Percentiles rank a stretch among this genome's conserved stretches.
These are phyloP conservation scores for Plectosphaerella cucumerina DNA, from an alignment of 2,329 filamentous ascomycete genomes.

Conservation along the genomic window DNA sequence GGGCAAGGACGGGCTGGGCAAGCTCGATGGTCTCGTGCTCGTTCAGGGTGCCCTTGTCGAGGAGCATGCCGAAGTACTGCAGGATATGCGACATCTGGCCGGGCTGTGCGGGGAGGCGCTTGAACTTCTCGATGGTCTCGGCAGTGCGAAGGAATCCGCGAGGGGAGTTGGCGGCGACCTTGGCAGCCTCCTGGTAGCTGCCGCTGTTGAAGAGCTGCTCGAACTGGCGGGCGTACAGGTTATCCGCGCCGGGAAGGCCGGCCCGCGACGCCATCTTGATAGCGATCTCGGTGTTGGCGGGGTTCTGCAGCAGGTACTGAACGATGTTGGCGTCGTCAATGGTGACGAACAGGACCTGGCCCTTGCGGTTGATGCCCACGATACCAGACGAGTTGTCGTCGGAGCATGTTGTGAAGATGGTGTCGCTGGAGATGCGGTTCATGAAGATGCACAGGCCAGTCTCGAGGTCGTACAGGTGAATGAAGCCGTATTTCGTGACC, in stretches of 20 bases:
- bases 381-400: slow-evolving; percentile 85
- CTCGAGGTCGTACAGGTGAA: slow-evolving; percentile 97
- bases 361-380: slow-evolving; percentile 94
- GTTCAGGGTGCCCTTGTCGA: slow-evolving; percentile 93
- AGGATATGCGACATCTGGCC: slow-evolving; percentile 91
- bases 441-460: slow-evolving; percentile 96
- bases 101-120: slow-evolving; percentile 73
- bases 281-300: slow-evolving; percentile 86
- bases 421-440: slow-evolving; percentile 99
- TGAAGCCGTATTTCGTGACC: slow-evolving; percentile 98
- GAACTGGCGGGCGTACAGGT: slow-evolving; percentile 89
- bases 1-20: slow-evolving; percentile 84
- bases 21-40: slow-evolving; percentile 91
- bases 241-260: slow-evolving; percentile 89
- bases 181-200: slow-evolving; percentile 84
- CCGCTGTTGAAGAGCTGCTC: slow-evolving; percentile 78
- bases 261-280: slow-evolving; percentile 95
- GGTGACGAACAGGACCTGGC: slow-evolving; percentile 90
- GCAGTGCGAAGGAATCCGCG: slow-evolving; percentile 91
- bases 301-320: slow-evolving; percentile 93
- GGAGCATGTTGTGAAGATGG: slow-evolving; percentile 89
- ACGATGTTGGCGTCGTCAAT: slow-evolving; percentile 91
- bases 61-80: slow-evolving; percentile 95
- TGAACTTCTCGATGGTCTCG: slow-evolving; percentile 95
- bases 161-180: slow-evolving; percentile 94